Evolutionary conservation across 108 stramenopile species (phyloP).

Genomic region (Aurantiochytrium sp.): DNA sequence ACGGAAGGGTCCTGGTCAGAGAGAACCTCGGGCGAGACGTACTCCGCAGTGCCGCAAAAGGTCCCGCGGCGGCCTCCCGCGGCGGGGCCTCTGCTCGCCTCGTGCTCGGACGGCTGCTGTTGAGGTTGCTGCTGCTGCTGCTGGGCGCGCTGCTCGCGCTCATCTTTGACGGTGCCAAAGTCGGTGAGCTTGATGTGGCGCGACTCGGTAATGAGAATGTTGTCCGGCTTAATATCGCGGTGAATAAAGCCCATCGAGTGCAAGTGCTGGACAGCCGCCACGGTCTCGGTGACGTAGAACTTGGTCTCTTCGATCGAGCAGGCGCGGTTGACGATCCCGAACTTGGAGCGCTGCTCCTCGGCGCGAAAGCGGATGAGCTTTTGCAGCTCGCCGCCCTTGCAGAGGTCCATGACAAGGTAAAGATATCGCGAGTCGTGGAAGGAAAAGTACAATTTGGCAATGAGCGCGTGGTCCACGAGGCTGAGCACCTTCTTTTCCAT

Average conservation of each 20-base stretch:
- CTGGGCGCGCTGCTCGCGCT: background rate
- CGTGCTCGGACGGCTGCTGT: background rate
- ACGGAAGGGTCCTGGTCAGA: background rate
- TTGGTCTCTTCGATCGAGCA: background rate
- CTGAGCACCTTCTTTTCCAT: conserved; percentile 37
- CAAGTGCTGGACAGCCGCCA: conserved; percentile 44
- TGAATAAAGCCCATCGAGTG: conserved; percentile 61
- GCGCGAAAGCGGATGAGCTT: conserved; percentile 21
- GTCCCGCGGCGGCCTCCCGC: background rate
- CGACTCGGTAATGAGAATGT: conserved; percentile 32
- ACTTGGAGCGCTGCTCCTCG: background rate
- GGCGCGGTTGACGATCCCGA: background rate
- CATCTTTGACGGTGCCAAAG: conserved; percentile 40
- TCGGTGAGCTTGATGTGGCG: conserved; percentile 50
- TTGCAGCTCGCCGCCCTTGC: conserved; percentile 33
- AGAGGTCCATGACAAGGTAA: conserved; percentile 43
- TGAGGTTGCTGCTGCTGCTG: background rate
- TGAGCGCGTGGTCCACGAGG: conserved; percentile 28
- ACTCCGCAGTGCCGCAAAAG: conserved; percentile 55
- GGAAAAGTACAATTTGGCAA: conserved; percentile 41
- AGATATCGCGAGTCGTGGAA: conserved; percentile 43
- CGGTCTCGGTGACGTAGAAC: conserved; percentile 37
- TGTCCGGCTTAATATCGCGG: conserved; percentile 58
- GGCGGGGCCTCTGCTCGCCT: background rate
- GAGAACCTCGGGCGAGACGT: conserved; percentile 55